phyloP scores from a whole-genome alignment of 208 protist species.

The Leishmania braziliensis region DNA sequence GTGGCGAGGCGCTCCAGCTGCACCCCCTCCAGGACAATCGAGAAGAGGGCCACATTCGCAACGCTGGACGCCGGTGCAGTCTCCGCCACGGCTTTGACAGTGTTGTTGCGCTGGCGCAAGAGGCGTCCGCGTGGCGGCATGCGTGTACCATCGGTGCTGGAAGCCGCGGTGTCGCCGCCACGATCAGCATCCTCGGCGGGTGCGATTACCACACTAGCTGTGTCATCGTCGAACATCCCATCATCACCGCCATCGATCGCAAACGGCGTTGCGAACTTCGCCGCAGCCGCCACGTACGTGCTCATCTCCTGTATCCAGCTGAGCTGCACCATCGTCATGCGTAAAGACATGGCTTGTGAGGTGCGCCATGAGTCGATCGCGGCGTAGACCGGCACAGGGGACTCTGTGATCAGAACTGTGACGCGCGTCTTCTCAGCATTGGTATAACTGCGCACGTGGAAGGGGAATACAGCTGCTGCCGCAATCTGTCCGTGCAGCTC shows the following conservation, averaged over 20 bases:
- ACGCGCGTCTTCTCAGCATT: conserved; percentile 62
- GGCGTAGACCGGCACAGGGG: conserved; percentile 46
- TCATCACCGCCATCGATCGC: conserved; percentile 3
- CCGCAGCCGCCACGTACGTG: conserved; percentile 3
- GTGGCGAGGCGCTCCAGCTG: conserved; percentile 50
- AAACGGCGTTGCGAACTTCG: not conserved
- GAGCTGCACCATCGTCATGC: conserved; percentile 49
- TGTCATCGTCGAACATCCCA: not conserved
- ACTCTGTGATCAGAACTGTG: conserved; percentile 62
- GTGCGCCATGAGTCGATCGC: conserved; percentile 52
- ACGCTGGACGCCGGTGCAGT: not conserved
- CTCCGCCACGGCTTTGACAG: not conserved
- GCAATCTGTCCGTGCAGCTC: conserved; percentile 5
- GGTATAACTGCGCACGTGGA: conserved; percentile 65
- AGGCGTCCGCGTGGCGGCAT: not conserved
- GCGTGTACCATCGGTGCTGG: not conserved
- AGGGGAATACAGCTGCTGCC: conserved; percentile 27
- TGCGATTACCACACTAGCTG: not conserved
- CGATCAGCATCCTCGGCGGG: not conserved
- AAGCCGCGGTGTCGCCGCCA: not conserved
- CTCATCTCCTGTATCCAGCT: conserved; percentile 41
- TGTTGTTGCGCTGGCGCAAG: not conserved
- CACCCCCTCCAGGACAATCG: conserved; percentile 52
- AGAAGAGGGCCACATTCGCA: conserved; percentile 31
- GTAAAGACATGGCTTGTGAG: conserved; percentile 35